Percentiles rank a stretch among this genome's conserved stretches.
Conservation (phyloP, 2,329 filamentous ascomycete genomes). For the Paecilomyces sp. region DNA sequence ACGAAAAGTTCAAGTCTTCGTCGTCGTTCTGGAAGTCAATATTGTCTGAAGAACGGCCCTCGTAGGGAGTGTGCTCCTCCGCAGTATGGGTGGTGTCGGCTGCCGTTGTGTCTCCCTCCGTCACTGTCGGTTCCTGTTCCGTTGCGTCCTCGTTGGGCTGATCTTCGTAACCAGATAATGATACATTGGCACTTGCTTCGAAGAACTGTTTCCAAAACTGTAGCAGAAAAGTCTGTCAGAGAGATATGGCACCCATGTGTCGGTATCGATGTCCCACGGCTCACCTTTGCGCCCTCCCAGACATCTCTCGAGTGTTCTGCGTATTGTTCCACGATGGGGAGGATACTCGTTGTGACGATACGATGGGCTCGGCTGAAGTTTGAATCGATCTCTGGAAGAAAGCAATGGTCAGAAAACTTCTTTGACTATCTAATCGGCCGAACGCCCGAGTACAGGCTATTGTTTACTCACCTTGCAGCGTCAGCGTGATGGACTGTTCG, state of each 20-base stretch:
- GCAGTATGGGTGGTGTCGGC: constrained; percentile 38
- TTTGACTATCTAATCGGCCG: constrained; percentile 6
- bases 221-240: constrained; percentile 5
- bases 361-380: constrained; percentile 97
- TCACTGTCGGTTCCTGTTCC: constrained; percentile 43
- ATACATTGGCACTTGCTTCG: constrained; percentile 95
- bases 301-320: constrained; percentile 87
- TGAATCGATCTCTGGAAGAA: constrained; percentile 79
- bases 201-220: constrained; percentile 99
- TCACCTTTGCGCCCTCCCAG: constrained; percentile 92
- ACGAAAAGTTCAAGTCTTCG: constrained; percentile 41
- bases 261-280: constrained; percentile 3
- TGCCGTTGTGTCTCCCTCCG: constrained; percentile 51
- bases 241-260: neutral
- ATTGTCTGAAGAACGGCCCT: constrained; percentile 31
- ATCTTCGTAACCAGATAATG: constrained; percentile 89
- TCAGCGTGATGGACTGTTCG: constrained; percentile 94
- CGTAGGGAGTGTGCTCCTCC: constrained; percentile 33
- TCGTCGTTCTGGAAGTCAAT: constrained; percentile 19
- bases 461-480: constrained; percentile 65
- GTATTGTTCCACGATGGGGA: constrained; percentile 92
- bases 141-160: constrained; percentile 54
- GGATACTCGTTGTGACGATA: constrained; percentile 87
- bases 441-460: constrained; percentile 4
- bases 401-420: constrained; percentile 6